Percentiles rank a stretch among this genome's conserved stretches.
phyloP scores from a whole-genome alignment of 1,139 yeast genomes.

The Hyphopichia fennica region DNA sequence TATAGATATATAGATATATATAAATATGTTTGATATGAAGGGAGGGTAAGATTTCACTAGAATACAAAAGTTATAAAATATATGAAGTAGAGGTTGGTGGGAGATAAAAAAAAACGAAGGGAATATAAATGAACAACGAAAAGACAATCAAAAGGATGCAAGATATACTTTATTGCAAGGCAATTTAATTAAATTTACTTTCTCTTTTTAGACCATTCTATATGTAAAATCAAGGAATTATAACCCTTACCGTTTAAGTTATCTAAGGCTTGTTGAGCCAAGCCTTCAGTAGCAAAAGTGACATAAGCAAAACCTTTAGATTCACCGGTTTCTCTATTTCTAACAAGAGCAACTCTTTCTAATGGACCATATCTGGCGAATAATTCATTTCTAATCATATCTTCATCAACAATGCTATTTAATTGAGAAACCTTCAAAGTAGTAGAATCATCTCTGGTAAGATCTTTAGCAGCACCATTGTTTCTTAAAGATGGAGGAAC shows the following conservation, averaged over 20 bases:
- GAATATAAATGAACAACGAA: background rate
- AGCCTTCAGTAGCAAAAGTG: slow-evolving; percentile 65
- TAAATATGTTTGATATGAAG: background rate
- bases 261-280: slow-evolving; percentile 79
- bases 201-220: slow-evolving; percentile 59
- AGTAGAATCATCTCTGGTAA: slow-evolving; percentile 75
- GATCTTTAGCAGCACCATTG: slow-evolving; percentile 49
- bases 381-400: slow-evolving; percentile 71
- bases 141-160: background rate
- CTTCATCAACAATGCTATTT: slow-evolving; percentile 83
- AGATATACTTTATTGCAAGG: background rate
- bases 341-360: slow-evolving; percentile 79
- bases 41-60: background rate
- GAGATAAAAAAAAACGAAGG: background rate
- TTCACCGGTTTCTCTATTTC: slow-evolving; percentile 91
- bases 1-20: background rate
- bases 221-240: slow-evolving; percentile 83
- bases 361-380: slow-evolving; percentile 73
- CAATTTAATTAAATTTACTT: slow-evolving; percentile 13
- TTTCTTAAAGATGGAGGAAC: slow-evolving; percentile 80
- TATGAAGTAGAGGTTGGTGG: background rate
- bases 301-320: slow-evolving; percentile 98
- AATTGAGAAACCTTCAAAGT: slow-evolving; percentile 92
- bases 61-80: slow-evolving; percentile 1
- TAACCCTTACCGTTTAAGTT: slow-evolving; percentile 87